Base-by-base conservation (phyloP, 2,329 filamentous ascomycete genomes). In the Aureobasidium sp. region DNA sequence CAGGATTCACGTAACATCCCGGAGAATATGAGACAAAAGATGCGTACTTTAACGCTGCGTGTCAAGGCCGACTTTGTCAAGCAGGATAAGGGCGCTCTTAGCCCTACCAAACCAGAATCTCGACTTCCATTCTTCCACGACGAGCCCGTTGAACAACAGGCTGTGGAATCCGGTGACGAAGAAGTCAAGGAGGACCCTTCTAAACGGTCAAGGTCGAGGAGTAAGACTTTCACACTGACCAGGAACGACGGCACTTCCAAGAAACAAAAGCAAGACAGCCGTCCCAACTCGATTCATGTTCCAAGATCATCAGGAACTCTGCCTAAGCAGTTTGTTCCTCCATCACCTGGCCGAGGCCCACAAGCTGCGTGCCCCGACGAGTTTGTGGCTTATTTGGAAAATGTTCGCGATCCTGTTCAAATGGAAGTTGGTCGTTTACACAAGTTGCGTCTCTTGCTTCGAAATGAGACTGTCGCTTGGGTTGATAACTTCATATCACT, bases 31-130 rank as follows among this genome's bases (percentile, higher is more conserved):
- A 84, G 93, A 61, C 91, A 93, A 74, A 95, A 95, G 77, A 97
- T 99, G 91, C 85, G 93, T 50, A 92, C 87, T 62, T 79, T 99
- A 64, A 91, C 90, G 65, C 83, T 90, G 66, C 88, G 89, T 39
- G 92, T 97, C 78, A 99, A 99, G 76, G 90, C 91, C 72, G 92
- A 97, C 71, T 95, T 99, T 69, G 91, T 97, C 69, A 87, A 88
- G 59, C 92, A 96, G 73, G 90, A 97, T 72, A 90, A 89, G 52
- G 70, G 68, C 6, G 65, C 69, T 37, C 52, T 53, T 5, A 64
- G 59, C 34, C 62, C 63, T 26, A 62, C 51, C 7, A 66, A 64
- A 41, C 52, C 62, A 50, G 57, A 52, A 50, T 41, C 60, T 36
- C 52, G 53, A 15, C 57, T 59, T 15, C 47, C 57, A 26, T 51